Base-by-base conservation (phyloP, 2,329 filamentous ascomycete genomes). In the Fusarium continuum region DNA sequence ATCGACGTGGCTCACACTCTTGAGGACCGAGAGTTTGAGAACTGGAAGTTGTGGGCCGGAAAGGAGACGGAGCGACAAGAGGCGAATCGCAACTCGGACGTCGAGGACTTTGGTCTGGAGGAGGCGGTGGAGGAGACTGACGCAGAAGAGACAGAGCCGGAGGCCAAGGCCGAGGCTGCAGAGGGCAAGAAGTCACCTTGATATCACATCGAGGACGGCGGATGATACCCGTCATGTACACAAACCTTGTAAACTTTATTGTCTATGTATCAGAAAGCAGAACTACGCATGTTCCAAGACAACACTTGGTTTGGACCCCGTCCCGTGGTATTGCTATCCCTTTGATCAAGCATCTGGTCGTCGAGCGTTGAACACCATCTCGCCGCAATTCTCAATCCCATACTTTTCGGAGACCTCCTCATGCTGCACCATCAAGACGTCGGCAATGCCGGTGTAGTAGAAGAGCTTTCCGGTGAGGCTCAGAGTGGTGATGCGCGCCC, bases 381-480 rank as follows among this genome's bases (percentile, higher is more conserved):
- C 73, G 3, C 78, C 75, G 4, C 73, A 74, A 32, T 79, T 78
- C 1, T 70, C 60, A 8, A 80, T 62, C 1, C 76, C 75, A 65
- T 80, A 79, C 28, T 73, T 78, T 6, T 77, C 77, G 2, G 85
- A 86, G 35, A 95, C 79, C 51, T 80, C 77, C 55, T 86, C 82
- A 83, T 94, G 95, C 80, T 97, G 93, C 52, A 96, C 92, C 47
- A 96, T 75, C 70, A 96, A 91, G 43, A 88, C 79, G 76, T 96
- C 91, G 41, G 91, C 91, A 34, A 96, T 77, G 39, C 81, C 78
- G 3, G 80, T 79, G 64, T 80, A 78, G 55, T 89, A 77, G 54
- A 99, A 80, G 31, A 98, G 78, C 73, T 86, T 89, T 1, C 94
- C 95, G 31, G 92, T 96, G 56, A 97, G 75, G 78, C 94, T 98